A percentile compares a stretch with the other conserved stretches of the same genome.
These are phyloP conservation scores for Epichloe gansuensis DNA, from an alignment of 2,329 filamentous ascomycete genomes.

Conservation along the genomic window DNA sequence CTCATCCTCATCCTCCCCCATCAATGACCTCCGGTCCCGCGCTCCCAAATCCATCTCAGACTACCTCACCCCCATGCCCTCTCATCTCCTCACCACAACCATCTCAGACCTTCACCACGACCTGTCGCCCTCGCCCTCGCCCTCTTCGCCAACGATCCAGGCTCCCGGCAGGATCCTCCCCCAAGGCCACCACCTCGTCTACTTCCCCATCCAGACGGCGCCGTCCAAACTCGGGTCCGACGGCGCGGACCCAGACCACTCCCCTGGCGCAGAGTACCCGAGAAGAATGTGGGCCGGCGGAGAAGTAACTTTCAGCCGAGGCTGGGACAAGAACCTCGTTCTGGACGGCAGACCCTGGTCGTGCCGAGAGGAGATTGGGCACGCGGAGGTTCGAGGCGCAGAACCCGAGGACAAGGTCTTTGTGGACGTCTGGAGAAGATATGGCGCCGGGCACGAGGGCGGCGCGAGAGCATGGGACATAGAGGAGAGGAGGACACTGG, in stretches of 20 bases:
- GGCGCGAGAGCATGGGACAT: constrained; percentile 19
- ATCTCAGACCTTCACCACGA: constrained; percentile 41
- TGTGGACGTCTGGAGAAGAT: constrained; percentile 37
- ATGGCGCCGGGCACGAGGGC: constrained; percentile 19
- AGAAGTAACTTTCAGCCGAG: constrained; percentile 40
- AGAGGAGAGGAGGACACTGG: constrained; percentile 36
- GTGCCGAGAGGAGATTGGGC: constrained; percentile 34
- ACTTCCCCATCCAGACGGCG: constrained; percentile 63
- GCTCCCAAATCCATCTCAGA: constrained; percentile 27
- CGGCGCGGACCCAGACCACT: constrained; percentile 72
- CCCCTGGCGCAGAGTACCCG: constrained; percentile 57
- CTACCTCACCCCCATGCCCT: constrained; percentile 42
- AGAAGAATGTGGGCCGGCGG: constrained; percentile 87
- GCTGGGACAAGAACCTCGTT: constrained; percentile 17
- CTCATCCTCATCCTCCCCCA: background rate
- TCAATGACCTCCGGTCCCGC: background rate
- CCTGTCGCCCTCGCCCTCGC: background rate
- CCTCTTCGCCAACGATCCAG: constrained; percentile 8
- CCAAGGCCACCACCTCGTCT: constrained; percentile 68
- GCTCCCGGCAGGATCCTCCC: constrained; percentile 32
- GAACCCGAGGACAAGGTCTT: constrained; percentile 32
- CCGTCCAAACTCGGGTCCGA: constrained; percentile 56
- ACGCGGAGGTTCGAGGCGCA: constrained; percentile 22
- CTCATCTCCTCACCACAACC: constrained; percentile 51
- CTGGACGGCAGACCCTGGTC: constrained; percentile 27